Base-by-base conservation (phyloP, 169 alveolate species). In the Plasmodium ovale region DNA sequence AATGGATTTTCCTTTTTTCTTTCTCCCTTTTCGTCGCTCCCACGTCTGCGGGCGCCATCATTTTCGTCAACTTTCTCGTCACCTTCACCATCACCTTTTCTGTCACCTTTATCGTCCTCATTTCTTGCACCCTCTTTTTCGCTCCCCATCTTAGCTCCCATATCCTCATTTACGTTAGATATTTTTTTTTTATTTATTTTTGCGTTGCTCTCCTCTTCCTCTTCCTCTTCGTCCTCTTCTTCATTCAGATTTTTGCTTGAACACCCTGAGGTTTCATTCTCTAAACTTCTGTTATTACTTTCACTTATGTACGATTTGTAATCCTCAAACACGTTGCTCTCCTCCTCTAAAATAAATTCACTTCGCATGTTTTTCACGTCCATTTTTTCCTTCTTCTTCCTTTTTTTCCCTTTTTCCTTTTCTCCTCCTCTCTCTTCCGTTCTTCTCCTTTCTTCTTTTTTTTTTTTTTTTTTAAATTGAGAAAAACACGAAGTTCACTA, bases 291-390 rank as follows among this genome's bases (percentile, higher is more conserved):
- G 27, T 35, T 64, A 62, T 35, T 54, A 64, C 90, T 82, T 21
- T 82, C 90, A 59, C 84, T 82, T 49, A 82, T 37, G 58, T 82
- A 35, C 4, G 90, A 65, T 31, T 53, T 82, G 58, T 82, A 82
- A 29, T 82, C 90, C 14, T 82, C 90, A 67, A 82, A 82, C 2
- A 82, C 90, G 35, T 82, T 82, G 19, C 53, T 31, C 51, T 82
- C 90, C 47, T 82, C 90, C n/a, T 82, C 90, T 54, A 82, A 47
- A 53, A 82, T 67, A 62, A 31, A 37, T 21, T 82, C 90, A 65
- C 47, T 82, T 82, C 90, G 29, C 69, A 82, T 65, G 29, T 82
- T 82, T 39, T 64, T 82, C n/a, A 82, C 35, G 47, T 82, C 82
- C 82, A 49, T 49, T 49, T 49, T 49, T 49, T 49, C 58, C 58